Evolutionary conservation across 148 eudicot species (phyloP).

Genomic region (Dysphania ambrosioides): DNA sequence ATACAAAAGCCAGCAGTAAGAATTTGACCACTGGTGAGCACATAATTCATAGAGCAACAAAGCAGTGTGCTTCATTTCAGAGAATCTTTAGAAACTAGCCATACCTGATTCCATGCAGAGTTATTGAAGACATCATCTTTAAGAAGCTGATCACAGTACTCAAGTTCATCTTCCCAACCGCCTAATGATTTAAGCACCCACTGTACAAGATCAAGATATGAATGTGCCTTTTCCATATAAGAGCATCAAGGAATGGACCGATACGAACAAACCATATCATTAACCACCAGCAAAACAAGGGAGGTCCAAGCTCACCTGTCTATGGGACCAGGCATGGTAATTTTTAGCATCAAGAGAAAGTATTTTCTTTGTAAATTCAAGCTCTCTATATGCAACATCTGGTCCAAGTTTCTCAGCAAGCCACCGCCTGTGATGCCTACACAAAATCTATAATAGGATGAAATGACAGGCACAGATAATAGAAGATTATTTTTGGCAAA

Average conservation of each 20-base stretch:
- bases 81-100: not conserved
- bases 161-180: conserved; percentile 96
- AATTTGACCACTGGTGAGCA: not conserved
- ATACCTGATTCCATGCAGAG: conserved; percentile 99
- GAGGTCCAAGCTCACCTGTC: conserved; percentile 54
- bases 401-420: conserved; percentile 90
- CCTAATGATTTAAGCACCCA: conserved; percentile 94
- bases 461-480: conserved; percentile 25
- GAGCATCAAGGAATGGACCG: not conserved
- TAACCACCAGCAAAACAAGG: not conserved
- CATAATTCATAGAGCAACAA: not conserved
- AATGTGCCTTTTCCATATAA: conserved; percentile 7
- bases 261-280: not conserved
- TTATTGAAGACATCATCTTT: conserved; percentile 73
- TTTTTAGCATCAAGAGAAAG: conserved; percentile 75
- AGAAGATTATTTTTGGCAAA: conserved; percentile 3
- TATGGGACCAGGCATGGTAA: conserved; percentile 98
- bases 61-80: not conserved
- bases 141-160: conserved; percentile 72
- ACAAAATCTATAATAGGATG: conserved; percentile 35
- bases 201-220: conserved; percentile 39
- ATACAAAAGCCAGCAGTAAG: too few species aligned
- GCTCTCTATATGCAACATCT: conserved; percentile 49
- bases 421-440: conserved; percentile 98
- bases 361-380: conserved; percentile 75